These are phyloP conservation scores for Psilocybe azurescens DNA, from an alignment of 768 basidiomycete species.

Conservation along the genomic window DNA sequence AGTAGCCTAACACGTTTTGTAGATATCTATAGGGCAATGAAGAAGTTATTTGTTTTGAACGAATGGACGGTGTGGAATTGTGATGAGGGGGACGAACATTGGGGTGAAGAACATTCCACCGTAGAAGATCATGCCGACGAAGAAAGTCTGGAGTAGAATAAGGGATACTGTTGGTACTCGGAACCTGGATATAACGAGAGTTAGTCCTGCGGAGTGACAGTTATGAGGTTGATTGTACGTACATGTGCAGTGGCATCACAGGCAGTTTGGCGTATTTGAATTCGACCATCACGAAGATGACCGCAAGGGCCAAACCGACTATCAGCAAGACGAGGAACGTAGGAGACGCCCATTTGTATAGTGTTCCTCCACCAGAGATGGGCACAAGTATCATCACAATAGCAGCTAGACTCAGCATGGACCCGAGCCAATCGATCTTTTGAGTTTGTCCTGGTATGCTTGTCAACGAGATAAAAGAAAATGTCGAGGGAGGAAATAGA, in stretches of 20 bases:
- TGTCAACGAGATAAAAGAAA: background rate
- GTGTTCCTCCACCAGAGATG: conserved; percentile 10
- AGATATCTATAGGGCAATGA: background rate
- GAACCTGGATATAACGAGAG: background rate
- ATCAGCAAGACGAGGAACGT: conserved; percentile 10
- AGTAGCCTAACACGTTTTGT: conserved; percentile 12
- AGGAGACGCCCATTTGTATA: conserved; percentile 9
- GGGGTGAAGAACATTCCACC: conserved; percentile 15
- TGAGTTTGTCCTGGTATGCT: conserved; percentile 2
- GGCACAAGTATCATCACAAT: conserved; percentile 11
- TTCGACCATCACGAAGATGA: conserved; percentile 4
- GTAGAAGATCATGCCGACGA: conserved; percentile 16
- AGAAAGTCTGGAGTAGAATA: conserved; percentile 12
- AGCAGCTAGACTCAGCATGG: conserved; percentile 8
- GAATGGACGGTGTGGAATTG: background rate
- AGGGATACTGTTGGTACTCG: conserved; percentile 9
- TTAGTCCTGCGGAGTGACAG: background rate
- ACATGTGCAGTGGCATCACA: conserved; percentile 14
- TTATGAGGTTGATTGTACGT: background rate
- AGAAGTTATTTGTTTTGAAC: background rate
- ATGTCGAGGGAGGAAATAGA: background rate
- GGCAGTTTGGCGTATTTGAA: conserved; percentile 9
- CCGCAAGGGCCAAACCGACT: background rate
- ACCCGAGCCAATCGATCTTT: conserved; percentile 14
- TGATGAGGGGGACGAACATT: background rate